Evolutionary conservation across 1,284 basidiomycete species (phyloP).

Genomic region (Pseudozyma sp.): DNA sequence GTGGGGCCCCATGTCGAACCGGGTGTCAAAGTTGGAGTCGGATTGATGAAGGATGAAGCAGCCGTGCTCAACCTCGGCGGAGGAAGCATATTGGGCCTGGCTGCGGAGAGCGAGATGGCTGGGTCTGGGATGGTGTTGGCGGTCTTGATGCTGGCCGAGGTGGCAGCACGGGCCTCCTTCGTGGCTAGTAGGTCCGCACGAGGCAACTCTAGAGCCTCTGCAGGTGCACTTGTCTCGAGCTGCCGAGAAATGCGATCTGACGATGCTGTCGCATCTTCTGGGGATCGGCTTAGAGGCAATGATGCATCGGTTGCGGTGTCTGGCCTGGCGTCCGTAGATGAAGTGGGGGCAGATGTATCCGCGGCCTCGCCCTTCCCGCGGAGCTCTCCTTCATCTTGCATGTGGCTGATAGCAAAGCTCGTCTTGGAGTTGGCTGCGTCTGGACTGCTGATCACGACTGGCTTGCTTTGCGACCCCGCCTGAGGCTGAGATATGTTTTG

Average conservation of each 20-base stretch:
- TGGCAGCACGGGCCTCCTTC: slow-evolving; percentile 33
- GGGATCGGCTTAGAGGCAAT: neutral
- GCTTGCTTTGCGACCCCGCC: no score
- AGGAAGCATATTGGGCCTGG: slow-evolving; percentile 42
- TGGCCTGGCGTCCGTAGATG: no score
- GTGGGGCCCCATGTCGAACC: slow-evolving; percentile 49
- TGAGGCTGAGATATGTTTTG: no score
- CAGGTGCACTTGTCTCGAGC: neutral
- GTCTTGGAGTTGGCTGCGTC: no score
- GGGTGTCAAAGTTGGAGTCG: slow-evolving; percentile 42
- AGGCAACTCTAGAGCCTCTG: slow-evolving; percentile 3
- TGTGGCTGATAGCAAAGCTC: no score
- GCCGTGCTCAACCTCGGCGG: slow-evolving; percentile 42
- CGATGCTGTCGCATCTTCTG: neutral
- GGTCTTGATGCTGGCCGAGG: slow-evolving; percentile 23
- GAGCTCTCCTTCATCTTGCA: no score
- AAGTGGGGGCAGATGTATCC: no score
- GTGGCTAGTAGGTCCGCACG: slow-evolving; percentile 2
- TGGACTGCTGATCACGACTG: no score
- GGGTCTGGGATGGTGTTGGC: slow-evolving; percentile 48
- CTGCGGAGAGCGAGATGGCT: slow-evolving; percentile 37
- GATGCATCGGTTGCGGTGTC: neutral
- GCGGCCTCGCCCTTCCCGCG: no score
- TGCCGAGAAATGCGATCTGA: neutral
- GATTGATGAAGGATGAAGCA: slow-evolving; percentile 48